A percentile compares a stretch with the other conserved stretches of the same genome.
Evolutionary conservation across 148 eudicot genomes (phyloP).

Genomic region (Camellia sinensis): DNA sequence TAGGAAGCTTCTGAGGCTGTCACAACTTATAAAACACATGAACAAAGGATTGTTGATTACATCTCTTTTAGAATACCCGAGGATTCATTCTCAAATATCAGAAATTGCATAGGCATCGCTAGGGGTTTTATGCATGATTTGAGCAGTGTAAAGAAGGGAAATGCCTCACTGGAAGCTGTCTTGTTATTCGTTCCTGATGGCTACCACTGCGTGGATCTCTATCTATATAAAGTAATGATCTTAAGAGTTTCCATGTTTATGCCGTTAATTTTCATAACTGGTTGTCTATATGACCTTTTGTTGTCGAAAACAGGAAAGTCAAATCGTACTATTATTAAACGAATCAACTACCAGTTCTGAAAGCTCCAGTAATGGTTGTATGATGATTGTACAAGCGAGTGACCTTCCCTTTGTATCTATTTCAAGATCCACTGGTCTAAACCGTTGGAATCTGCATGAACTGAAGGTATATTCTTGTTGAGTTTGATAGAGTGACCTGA

Average conservation of each 20-base stretch:
- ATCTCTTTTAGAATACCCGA: conserved; percentile 71
- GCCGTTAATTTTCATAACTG: too few relatives aligned
- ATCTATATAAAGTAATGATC: conserved; percentile 72
- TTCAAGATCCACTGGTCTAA: conserved; percentile 32
- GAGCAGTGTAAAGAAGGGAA: conserved; percentile 32
- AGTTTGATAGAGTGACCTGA: not conserved
- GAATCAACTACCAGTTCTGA: conserved; percentile 52
- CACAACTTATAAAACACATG: conserved; percentile 30
- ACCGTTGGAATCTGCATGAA: conserved; percentile 60
- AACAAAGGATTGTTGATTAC: conserved; percentile 51
- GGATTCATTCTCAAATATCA: conserved; percentile 49
- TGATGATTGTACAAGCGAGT: conserved; percentile 56
- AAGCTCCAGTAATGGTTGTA: conserved; percentile 58
- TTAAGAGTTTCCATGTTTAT: too few relatives aligned
- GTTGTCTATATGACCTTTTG: not conserved
- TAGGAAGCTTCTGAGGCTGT: conserved; percentile 51
- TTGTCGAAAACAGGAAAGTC: conserved; percentile 62
- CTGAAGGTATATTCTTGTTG: conserved; percentile 46
- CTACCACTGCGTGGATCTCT: conserved; percentile 80
- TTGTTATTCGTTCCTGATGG: conserved; percentile 68
- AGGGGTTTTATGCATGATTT: conserved; percentile 51
- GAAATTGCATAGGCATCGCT: conserved; percentile 64
- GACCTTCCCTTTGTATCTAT: conserved; percentile 66
- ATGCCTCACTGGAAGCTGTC: conserved; percentile 53
- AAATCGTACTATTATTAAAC: conserved; percentile 73